Evolutionary conservation across 2,329 filamentous ascomycete genomes (phyloP).

Genomic region (Epichloe hybrida): DNA sequence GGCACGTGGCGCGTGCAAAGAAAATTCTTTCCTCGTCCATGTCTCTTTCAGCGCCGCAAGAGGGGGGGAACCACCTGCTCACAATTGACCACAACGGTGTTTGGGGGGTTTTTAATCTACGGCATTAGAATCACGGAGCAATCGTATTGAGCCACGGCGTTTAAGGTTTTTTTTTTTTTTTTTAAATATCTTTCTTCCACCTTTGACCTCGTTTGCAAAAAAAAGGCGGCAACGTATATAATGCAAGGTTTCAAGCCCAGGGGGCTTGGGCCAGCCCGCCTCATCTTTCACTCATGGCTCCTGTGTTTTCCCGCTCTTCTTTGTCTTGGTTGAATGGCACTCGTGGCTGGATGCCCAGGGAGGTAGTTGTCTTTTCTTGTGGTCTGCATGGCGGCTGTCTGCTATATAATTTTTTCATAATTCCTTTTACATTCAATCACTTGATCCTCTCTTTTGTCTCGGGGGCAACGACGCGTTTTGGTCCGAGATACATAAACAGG

Average conservation of each 20-base stretch:
- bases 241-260: not conserved
- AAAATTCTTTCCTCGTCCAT: not conserved
- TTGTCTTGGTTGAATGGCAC: not conserved
- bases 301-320: not conserved
- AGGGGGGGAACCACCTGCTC: not conserved
- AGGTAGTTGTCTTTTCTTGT: not conserved
- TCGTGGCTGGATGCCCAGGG: not conserved
- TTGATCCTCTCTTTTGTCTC: not conserved
- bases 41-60: not conserved
- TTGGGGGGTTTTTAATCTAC: not conserved
- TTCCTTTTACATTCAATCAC: not conserved
- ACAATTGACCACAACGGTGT: not conserved
- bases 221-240: not conserved
- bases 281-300: not conserved
- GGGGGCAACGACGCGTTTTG: not conserved
- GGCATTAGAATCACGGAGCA: constrained; percentile 4
- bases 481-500: not conserved
- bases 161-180: not conserved
- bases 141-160: constrained; percentile 3
- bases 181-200: too few relatives aligned
- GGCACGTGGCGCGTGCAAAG: too few relatives aligned
- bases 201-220: not conserved
- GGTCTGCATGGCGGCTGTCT: not conserved
- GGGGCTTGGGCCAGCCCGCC: not conserved
- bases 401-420: not conserved